Conservation (phyloP, 495 filamentous ascomycete genomes). For the Penicillium odoratum region DNA sequence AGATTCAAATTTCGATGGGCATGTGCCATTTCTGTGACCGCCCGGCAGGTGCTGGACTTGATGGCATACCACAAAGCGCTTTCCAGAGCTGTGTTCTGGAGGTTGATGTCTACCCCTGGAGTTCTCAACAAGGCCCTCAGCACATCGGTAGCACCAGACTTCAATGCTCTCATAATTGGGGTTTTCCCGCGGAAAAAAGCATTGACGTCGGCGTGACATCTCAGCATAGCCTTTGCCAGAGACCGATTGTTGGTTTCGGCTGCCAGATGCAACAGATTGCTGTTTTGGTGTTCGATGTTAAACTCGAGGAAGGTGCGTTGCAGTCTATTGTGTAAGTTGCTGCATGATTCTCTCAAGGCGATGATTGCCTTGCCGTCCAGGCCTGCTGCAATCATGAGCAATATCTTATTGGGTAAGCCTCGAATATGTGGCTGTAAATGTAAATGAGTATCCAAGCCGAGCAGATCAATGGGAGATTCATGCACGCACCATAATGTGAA, state of each 20-base stretch:
- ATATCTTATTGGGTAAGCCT: neutral
- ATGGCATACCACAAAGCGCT: conserved; percentile 16
- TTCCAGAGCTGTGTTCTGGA: conserved; percentile 9
- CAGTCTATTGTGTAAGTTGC: neutral
- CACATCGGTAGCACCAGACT: conserved; percentile 8
- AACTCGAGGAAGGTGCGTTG: conserved; percentile 6
- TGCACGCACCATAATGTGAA: conserved; percentile 1
- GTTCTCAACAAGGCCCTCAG: conserved; percentile 2
- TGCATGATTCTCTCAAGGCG: neutral
- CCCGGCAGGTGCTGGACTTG: conserved; percentile 1
- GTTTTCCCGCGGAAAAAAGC: conserved; percentile 13
- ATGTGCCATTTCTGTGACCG: neutral
- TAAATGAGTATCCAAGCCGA: neutral
- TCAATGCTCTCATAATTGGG: conserved; percentile 10
- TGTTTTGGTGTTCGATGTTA: conserved; percentile 17
- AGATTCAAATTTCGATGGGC: conserved; percentile 1
- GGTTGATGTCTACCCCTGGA: conserved; percentile 7
- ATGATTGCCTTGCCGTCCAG: neutral
- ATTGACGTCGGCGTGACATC: conserved; percentile 12
- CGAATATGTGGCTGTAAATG: neutral
- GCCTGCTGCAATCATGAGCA: neutral
- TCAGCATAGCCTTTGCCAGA: conserved; percentile 8
- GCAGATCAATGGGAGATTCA: conserved; percentile 1
- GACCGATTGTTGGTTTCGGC: conserved; percentile 10
- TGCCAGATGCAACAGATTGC: conserved; percentile 13